Conservation (phyloP, 805 yeast genomes). For the Citeromyces nyonsensis region DNA sequence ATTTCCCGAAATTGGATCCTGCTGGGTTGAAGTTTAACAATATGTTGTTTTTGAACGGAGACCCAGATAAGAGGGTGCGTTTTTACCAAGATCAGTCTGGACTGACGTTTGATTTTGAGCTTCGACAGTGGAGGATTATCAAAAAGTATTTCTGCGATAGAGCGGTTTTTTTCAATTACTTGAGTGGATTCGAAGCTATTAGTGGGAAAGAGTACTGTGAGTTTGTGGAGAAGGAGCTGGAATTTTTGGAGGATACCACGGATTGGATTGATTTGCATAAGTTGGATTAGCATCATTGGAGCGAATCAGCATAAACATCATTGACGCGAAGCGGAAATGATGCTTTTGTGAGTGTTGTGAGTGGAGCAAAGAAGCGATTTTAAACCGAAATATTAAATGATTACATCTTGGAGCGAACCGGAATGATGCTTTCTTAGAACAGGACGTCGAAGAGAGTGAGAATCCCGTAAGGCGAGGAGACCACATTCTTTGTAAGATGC, state of each 20-base stretch:
- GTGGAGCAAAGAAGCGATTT: no score
- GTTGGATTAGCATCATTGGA: not conserved
- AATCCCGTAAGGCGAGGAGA: no score
- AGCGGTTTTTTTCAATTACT: slow-evolving; percentile 9
- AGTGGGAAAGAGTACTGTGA: slow-evolving; percentile 25
- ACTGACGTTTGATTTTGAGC: slow-evolving; percentile 36
- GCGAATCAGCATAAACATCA: no score
- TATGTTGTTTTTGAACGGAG: slow-evolving; percentile 10
- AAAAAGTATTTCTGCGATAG: slow-evolving; percentile 16
- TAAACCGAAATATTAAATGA: no score
- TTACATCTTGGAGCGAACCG: no score
- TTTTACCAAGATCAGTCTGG: slow-evolving; percentile 14
- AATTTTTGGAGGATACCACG: slow-evolving; percentile 18
- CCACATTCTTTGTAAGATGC: no score
- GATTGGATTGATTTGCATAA: slow-evolving; percentile 3
- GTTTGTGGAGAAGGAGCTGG: slow-evolving; percentile 30
- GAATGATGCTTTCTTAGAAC: no score
- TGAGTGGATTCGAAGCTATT: slow-evolving; percentile 9
- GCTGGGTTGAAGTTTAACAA: slow-evolving; percentile 17
- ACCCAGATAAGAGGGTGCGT: slow-evolving; percentile 7
- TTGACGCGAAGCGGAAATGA: not conserved
- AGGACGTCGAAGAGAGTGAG: no score
- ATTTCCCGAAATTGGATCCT: slow-evolving; percentile 40
- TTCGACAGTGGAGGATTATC: slow-evolving; percentile 42
- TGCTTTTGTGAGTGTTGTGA: no score